Percentiles rank a stretch among this genome's conserved stretches.
phyloP scores from a whole-genome alignment of 768 basidiomycete species.

The Rhodocollybia butyracea region DNA sequence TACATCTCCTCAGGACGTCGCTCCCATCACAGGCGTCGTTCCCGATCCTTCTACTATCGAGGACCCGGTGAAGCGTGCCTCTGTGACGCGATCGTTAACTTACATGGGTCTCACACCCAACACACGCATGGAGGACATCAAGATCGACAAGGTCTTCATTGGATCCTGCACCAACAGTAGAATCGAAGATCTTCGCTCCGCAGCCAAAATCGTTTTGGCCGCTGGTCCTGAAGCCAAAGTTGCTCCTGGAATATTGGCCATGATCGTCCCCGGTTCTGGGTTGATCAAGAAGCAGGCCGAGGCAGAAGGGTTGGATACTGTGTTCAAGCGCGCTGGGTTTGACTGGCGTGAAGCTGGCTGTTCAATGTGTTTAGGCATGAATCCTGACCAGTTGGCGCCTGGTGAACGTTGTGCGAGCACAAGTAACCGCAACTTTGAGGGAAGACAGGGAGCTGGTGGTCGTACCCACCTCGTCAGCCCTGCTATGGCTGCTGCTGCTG shows the following conservation, averaged over 20 bases:
- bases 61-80: conserved; percentile 62
- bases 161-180: conserved; percentile 95
- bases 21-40: conserved; percentile 76
- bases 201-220: conserved; percentile 72
- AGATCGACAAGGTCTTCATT: conserved; percentile 87
- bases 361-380: conserved; percentile 97
- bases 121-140: conserved; percentile 75
- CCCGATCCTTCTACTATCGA: conserved; percentile 70
- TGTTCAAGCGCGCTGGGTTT: conserved; percentile 89
- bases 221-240: conserved; percentile 74
- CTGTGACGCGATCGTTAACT: conserved; percentile 69
- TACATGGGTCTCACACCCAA: conserved; percentile 88
- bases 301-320: conserved; percentile 78
- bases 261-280: conserved; percentile 92
- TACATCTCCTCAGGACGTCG: conserved; percentile 87
- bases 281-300: conserved; percentile 89
- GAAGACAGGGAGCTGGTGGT: conserved; percentile 83
- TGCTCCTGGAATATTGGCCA: conserved; percentile 71
- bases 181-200: conserved; percentile 89
- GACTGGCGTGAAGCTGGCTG: conserved; percentile 96
- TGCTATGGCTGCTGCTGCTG: conserved; percentile 91
- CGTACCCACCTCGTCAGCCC: conserved; percentile 87
- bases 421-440: conserved; percentile 92
- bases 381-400: conserved; percentile 84
- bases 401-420: conserved; percentile 88